A percentile compares a stretch with the other conserved stretches of the same genome.
phyloP scores from a whole-genome alignment of 2,329 filamentous ascomycete genomes.

The Botryotinia calthae region DNA sequence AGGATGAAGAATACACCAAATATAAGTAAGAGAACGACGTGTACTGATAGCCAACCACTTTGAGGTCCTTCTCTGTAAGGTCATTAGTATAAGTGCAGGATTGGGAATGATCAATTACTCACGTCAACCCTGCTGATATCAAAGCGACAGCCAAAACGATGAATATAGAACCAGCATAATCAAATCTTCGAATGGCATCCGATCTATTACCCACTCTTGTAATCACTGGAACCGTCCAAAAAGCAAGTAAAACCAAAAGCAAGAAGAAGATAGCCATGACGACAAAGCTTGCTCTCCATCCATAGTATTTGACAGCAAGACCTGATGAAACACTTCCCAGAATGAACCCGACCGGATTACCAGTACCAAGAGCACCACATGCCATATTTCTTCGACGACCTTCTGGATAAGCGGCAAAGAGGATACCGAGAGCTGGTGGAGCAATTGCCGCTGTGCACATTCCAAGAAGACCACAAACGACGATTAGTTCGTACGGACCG shows the following conservation, averaged over 20 bases:
- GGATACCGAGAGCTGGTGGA: constrained; percentile 61
- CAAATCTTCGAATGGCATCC: constrained; percentile 26
- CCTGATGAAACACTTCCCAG: constrained; percentile 57
- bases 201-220: constrained; percentile 40
- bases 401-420: constrained; percentile 61
- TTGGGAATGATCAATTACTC: constrained; percentile 17
- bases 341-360: constrained; percentile 44
- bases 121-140: constrained; percentile 33
- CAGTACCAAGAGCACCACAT: constrained; percentile 57
- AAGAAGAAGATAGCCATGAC: constrained; percentile 63
- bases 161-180: constrained; percentile 32
- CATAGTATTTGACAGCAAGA: constrained; percentile 57
- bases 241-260: constrained; percentile 54
- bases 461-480: constrained; percentile 63
- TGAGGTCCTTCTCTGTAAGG: constrained; percentile 40
- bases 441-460: constrained; percentile 63
- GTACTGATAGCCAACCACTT: constrained; percentile 60
- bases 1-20: constrained; percentile 56
- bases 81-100: not conserved
- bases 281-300: constrained; percentile 63
- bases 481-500: constrained; percentile 56
- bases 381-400: constrained; percentile 60
- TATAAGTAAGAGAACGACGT: constrained; percentile 61
- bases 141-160: constrained; percentile 29
- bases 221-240: constrained; percentile 61